These are phyloP conservation scores for Salvia splendens DNA, from an alignment of 257 asterid genomes.

Conservation along the genomic window DNA sequence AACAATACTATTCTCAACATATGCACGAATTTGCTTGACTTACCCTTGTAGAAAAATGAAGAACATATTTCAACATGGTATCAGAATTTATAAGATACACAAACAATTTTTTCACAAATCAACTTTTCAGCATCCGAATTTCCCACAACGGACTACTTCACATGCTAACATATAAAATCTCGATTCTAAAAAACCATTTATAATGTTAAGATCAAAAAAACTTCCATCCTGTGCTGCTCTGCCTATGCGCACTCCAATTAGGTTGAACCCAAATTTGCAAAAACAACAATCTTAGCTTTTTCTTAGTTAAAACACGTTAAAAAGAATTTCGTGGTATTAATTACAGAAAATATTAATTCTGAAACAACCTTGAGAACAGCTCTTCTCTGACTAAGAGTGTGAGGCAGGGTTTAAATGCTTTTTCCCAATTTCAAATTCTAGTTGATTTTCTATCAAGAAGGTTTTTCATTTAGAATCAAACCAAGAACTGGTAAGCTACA, in stretches of 20 bases:
- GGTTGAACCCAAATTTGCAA: too few relatives aligned
- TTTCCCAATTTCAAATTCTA: neutral
- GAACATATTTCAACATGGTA: neutral
- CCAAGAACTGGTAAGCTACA: neutral
- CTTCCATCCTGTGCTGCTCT: too few relatives aligned
- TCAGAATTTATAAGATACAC: neutral
- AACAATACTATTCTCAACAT: neutral
- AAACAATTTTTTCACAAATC: too few relatives aligned
- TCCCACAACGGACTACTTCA: too few relatives aligned
- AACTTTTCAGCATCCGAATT: too few relatives aligned
- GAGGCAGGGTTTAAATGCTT: neutral
- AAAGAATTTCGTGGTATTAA: neutral
- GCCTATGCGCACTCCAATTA: too few relatives aligned
- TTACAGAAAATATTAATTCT: too few relatives aligned
- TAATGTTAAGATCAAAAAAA: too few relatives aligned
- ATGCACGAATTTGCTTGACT: neutral
- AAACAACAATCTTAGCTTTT: too few relatives aligned
- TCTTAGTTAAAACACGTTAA: neutral
- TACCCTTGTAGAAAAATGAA: neutral
- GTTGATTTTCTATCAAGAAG: neutral
- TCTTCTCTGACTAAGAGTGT: neutral
- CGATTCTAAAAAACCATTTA: too few relatives aligned
- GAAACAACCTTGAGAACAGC: too few relatives aligned
- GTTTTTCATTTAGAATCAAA: neutral
- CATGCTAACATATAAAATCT: too few relatives aligned